Evolutionary conservation across 106 monocot species (phyloP), one percentile per base, ranked within the genome.

Genomic region (Dendrobium officinale): DNA sequence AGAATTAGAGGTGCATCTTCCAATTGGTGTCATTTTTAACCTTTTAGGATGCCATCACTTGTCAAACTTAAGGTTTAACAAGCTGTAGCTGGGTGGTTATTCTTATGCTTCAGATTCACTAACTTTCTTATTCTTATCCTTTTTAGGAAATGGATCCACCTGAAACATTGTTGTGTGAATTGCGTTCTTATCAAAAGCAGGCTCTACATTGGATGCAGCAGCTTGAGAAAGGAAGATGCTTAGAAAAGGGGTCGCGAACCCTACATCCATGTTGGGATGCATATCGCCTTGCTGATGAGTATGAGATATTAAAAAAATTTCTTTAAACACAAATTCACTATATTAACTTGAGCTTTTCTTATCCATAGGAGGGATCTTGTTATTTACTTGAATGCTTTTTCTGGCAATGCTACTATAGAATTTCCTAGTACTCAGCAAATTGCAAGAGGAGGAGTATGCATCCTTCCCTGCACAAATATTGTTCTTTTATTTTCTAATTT

Each of bases 221-320:
- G 73, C 26, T 92, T 74, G 92, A 97, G 80, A 92, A 88, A 93
- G 96, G 93, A 75, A 84, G 83, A 64, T 85, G 67, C 67, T 82
- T 66, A 5, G 90, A 90, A 70, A 93, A 85, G 75, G 91, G 89
- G 67, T 82, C 83, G 75, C 88, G 83, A 64, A 92, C 86, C n/a
- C 87, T 97, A 55, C 97, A 97, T 77, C 97, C 97, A 45, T 97
- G 97, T 81, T 97, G 94, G 94, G 83, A 89, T 81, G 94, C 97
- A 55, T 97, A 94, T 84, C 88, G 22, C 45, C 89, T 97, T 79
- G 79, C 73, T 11, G 97, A 97, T 79, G 81, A 89, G 96, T 97
- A 94, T 85, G 90, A 13, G 13, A 49, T 44, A 74, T 43, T 42
- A 8, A 74, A 42, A 42, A 5, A 4, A 19, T 44, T n/a, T 13